These are phyloP conservation scores for Cichorium intybus DNA, from an alignment of 140 eudicot species.

Conservation along the genomic window DNA sequence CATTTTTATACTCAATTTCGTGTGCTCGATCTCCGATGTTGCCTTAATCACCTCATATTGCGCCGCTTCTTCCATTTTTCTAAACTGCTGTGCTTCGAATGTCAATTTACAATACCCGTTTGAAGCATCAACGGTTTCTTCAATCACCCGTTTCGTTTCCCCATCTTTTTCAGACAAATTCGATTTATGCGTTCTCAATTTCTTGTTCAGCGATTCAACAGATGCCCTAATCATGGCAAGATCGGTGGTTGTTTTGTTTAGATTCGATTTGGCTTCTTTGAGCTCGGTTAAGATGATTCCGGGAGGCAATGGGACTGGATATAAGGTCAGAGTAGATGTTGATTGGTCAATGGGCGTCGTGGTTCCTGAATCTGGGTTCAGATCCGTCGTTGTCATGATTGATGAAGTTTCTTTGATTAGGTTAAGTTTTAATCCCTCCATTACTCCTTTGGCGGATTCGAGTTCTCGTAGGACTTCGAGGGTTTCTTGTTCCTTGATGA, in stretches of 20 bases:
- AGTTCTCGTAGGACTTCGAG: conserved; percentile 62
- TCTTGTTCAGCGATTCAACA: conserved; percentile 62
- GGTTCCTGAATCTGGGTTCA: conserved; percentile 21
- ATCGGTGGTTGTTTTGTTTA: conserved; percentile 52
- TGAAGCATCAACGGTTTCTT: conserved; percentile 25
- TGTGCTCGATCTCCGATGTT: conserved; percentile 73
- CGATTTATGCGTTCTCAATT: conserved; percentile 42
- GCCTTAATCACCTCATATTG: conserved; percentile 80
- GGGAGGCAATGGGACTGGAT: conserved; percentile 46
- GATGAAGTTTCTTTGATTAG: conserved; percentile 49
- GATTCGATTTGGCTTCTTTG: conserved; percentile 61
- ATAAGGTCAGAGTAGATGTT: conserved; percentile 26
- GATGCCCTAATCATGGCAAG: conserved; percentile 63
- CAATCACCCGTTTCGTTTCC: conserved; percentile 32
- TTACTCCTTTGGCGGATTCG: conserved; percentile 54
- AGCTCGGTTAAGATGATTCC: conserved; percentile 54
- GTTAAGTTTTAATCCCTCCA: conserved; percentile 64
- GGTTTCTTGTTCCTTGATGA: conserved; percentile 66
- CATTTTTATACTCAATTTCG: conserved; percentile 72
- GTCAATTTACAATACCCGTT: conserved; percentile 35
- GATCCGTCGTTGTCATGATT: conserved; percentile 13
- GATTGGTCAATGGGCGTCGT: conserved; percentile 32
- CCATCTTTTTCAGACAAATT: conserved; percentile 23
- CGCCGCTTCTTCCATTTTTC: conserved; percentile 74
- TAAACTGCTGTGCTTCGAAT: conserved; percentile 69